These are phyloP conservation scores for Haberlea rhodopensis DNA, from an alignment of 257 asterid genomes.

Conservation along the genomic window DNA sequence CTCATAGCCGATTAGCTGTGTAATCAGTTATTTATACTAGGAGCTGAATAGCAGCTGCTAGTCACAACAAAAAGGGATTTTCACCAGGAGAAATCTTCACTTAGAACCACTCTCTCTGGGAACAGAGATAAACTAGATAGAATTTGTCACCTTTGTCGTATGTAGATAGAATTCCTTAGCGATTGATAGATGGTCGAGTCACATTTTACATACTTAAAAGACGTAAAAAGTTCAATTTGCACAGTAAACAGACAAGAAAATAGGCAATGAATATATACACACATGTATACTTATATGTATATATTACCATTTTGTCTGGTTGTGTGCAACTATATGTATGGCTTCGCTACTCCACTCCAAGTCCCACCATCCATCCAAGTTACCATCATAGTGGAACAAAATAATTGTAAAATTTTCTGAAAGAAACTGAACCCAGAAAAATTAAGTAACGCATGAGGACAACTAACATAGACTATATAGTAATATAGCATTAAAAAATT, in stretches of 20 bases:
- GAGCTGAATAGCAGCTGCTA: not conserved
- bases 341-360: slow-evolving; percentile 84
- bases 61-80: not conserved
- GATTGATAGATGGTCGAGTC: not conserved
- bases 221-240: not conserved
- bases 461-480: slow-evolving; percentile 14
- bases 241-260: slow-evolving; percentile 16
- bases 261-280: slow-evolving; percentile 2
- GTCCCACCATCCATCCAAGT: slow-evolving; percentile 86
- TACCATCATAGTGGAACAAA: slow-evolving; percentile 91
- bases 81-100: not conserved
- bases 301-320: slow-evolving; percentile 93
- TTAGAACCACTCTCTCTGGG: not conserved
- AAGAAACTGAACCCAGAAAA: slow-evolving; percentile 72
- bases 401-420: slow-evolving; percentile 77
- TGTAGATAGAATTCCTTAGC: not conserved
- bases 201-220: slow-evolving; percentile 15
- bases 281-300: too few relatives aligned
- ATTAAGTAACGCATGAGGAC: slow-evolving; percentile 24
- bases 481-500: slow-evolving; percentile 8
- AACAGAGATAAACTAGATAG: slow-evolving; percentile 3
- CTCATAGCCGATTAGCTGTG: not conserved
- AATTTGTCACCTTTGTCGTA: not conserved
- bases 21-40: not conserved
- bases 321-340: slow-evolving; percentile 79